Percentiles rank a stretch among this genome's conserved stretches.
phyloP scores from a whole-genome alignment of 1,284 basidiomycete species.

The Farysia itapuensis region DNA sequence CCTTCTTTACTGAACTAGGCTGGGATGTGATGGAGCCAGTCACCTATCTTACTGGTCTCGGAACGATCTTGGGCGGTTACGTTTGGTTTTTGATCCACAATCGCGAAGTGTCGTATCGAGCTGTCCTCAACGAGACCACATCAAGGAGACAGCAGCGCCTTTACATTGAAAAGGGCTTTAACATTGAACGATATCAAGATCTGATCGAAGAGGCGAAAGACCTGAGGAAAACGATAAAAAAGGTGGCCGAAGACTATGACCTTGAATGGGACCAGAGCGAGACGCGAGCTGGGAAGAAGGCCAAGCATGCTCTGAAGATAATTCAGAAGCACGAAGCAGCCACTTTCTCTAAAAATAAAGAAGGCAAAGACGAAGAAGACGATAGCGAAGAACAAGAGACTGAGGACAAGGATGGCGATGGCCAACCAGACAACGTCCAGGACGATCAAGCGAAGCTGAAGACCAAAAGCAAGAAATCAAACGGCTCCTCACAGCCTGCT shows the following conservation, averaged over 20 bases:
- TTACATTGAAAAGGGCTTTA: constrained; percentile 48
- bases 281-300: constrained; percentile 38
- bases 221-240: constrained; percentile 43
- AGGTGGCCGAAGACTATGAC: constrained; percentile 50
- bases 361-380: constrained; percentile 3
- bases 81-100: constrained; percentile 52
- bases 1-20: constrained; percentile 44
- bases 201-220: constrained; percentile 51
- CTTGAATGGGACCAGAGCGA: constrained; percentile 53
- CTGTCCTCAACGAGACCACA: constrained; percentile 51
- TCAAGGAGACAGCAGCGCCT: constrained; percentile 45
- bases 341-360: constrained; percentile 7
- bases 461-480: constrained; percentile 14
- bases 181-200: constrained; percentile 43
- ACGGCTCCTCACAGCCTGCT: neutral
- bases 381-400: constrained; percentile 4
- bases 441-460: constrained; percentile 25
- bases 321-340: constrained; percentile 38
- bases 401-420: constrained; percentile 39
- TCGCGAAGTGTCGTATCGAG: constrained; percentile 47
- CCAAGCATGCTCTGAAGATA: constrained; percentile 48
- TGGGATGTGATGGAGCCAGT: constrained; percentile 49
- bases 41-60: constrained; percentile 49
- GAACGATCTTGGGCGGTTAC: constrained; percentile 47
- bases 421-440: constrained; percentile 32